Evolutionary conservation across 2,329 filamentous ascomycete species (phyloP), one percentile per base, ranked within the genome.

Genomic region (Penicillium sp.): DNA sequence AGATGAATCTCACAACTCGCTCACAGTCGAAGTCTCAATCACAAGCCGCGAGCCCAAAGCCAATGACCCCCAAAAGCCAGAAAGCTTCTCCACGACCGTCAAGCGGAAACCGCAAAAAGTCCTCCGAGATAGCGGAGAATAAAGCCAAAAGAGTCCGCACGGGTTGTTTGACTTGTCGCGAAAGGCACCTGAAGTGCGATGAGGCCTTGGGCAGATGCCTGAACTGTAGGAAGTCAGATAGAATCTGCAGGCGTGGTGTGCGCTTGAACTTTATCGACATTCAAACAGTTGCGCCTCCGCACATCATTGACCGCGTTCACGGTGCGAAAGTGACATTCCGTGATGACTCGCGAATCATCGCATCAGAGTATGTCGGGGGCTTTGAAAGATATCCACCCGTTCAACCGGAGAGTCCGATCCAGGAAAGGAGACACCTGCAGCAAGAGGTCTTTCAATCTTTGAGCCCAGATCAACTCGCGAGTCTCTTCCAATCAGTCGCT

Each of bases 181-280:
- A 95, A 70, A 80, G 91, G 43, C 92, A 96, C 76, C 77, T 96
- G 47, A 96, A 96, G 72, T 96, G 92, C 70, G 92, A 96, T 67
- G 90, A 95, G 71, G 86, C 79, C 5, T 66, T 79, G 54, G 83
- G 83, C 9, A 75, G 77, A 50, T 86, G 84, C 66, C 79, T 88
- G 64, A 96, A 96, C 66, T 96, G 93, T 73, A 84, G 85, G 53
- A 96, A 95, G 74, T 94, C 92, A 47, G 92, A 85, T 65, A 81
- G 93, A 46, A 79, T 86, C 52, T 97, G 93, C 77, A 91, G 92
- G 69, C 84, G 91, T 62, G 93, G 92, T 16, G 79, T 96, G 46
- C 84, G 90, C 34, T 78, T 97, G 38, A 96, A 96, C 74, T 97
- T 96, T 65, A 91, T 96, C 61, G 91, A 96, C 67, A 88, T 87